Percentiles rank a stretch among this genome's conserved stretches.
Conservation (phyloP, 352 stramenopile genomes). For the Achlya hypogyna region DNA sequence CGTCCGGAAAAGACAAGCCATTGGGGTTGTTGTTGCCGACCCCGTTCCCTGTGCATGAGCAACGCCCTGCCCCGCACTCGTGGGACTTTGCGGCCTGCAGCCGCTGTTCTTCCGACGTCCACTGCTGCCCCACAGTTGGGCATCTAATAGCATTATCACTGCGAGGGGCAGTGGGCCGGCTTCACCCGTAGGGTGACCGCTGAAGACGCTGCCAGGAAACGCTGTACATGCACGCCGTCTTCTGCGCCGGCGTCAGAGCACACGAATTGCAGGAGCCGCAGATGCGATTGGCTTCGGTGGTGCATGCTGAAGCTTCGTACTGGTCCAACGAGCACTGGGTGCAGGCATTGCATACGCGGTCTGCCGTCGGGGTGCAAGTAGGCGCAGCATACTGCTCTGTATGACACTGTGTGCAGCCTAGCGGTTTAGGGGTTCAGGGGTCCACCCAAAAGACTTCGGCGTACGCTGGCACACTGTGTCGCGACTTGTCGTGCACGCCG, state of each 20-base stretch:
- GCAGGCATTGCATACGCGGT: slow-evolving; percentile 53
- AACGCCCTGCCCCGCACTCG: slow-evolving; percentile 53
- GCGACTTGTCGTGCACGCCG: slow-evolving; percentile 35
- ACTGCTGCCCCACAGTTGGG: slow-evolving; percentile 37
- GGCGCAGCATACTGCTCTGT: slow-evolving; percentile 34
- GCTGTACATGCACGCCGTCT: slow-evolving; percentile 40
- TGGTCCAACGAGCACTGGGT: slow-evolving; percentile 60
- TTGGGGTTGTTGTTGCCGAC: slow-evolving; percentile 68
- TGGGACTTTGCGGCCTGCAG: slow-evolving; percentile 65
- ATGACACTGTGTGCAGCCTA: slow-evolving; percentile 62
- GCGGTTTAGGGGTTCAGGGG: neutral
- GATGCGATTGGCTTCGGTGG: slow-evolving; percentile 43
- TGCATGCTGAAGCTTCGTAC: slow-evolving; percentile 52
- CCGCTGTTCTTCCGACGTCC: slow-evolving; percentile 47
- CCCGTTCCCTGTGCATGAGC: slow-evolving; percentile 51
- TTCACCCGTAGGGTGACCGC: slow-evolving; percentile 55
- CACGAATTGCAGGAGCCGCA: slow-evolving; percentile 71
- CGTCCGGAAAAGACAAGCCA: slow-evolving; percentile 57
- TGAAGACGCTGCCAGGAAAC: slow-evolving; percentile 51
- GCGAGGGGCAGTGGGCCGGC: neutral
- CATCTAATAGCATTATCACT: slow-evolving; percentile 15
- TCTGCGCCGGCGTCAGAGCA: slow-evolving; percentile 45
- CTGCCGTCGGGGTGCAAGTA: slow-evolving; percentile 38
- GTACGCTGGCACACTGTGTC: slow-evolving; percentile 67
- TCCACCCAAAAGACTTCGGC: slow-evolving; percentile 11